Percentiles rank a stretch among this genome's conserved stretches.
These are phyloP conservation scores for Agrocybe chaxingu DNA, from an alignment of 768 basidiomycete species.

Conservation along the genomic window DNA sequence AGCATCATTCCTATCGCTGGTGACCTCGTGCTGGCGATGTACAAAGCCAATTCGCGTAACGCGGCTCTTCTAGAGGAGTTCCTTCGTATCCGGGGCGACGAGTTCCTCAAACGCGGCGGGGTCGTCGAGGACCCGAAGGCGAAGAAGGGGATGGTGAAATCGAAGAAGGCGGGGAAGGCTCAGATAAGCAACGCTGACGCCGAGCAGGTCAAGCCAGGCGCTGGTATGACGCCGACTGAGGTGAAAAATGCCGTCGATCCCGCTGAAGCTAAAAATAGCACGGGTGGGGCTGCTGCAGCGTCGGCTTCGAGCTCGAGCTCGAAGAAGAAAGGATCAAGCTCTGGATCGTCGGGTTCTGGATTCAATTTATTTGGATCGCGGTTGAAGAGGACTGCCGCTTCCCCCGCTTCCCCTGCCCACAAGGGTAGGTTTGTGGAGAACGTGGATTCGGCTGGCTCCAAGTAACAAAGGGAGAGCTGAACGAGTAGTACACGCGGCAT, in stretches of 20 bases:
- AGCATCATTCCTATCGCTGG: conserved; percentile 72
- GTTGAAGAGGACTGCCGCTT: conserved; percentile 11
- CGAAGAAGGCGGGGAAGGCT: conserved; percentile 10
- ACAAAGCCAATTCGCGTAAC: conserved; percentile 88
- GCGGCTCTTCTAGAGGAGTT: conserved; percentile 85
- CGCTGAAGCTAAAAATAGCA: background rate
- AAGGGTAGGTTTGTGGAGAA: conserved; percentile 38
- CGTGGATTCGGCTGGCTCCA: conserved; percentile 10
- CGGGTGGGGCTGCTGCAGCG: background rate
- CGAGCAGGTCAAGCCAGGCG: conserved; percentile 51
- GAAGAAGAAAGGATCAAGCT: background rate
- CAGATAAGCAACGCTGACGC: conserved; percentile 29
- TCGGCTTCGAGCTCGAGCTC: background rate
- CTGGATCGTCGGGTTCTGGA: conserved; percentile 2
- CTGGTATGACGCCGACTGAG: conserved; percentile 41
- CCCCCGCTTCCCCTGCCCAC: conserved; percentile 13
- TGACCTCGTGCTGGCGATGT: conserved; percentile 72
- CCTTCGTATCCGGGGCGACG: conserved; percentile 73
- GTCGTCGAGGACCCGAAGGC: conserved; percentile 18
- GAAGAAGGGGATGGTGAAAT: conserved; percentile 19
- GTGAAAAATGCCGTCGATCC: conserved; percentile 5
- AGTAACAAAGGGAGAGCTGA: too few species aligned
- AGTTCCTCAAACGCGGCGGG: conserved; percentile 53
- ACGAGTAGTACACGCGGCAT: too few species aligned
- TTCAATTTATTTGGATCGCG: conserved; percentile 16